A percentile compares a stretch with the other conserved stretches of the same genome.
phyloP scores from a whole-genome alignment of 495 filamentous ascomycete genomes.

The Bathelium albidoporum region DNA sequence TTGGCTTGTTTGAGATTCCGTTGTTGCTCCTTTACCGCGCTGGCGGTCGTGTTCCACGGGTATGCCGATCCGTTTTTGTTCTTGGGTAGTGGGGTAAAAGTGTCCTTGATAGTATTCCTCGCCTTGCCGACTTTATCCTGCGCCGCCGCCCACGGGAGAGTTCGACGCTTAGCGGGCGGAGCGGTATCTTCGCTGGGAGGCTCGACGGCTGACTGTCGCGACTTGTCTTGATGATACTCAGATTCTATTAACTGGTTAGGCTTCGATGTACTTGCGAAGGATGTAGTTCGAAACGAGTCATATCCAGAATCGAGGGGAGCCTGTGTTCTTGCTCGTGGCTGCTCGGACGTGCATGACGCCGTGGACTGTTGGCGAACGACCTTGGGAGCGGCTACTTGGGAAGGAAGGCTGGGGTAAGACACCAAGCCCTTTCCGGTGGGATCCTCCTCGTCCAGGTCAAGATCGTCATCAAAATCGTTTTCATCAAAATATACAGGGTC shows the following conservation, averaged over 20 bases:
- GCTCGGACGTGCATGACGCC: not conserved
- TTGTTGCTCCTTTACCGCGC: constrained; percentile 71
- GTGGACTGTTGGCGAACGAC: not conserved
- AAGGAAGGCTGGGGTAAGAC: constrained; percentile 37
- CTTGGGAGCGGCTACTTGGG: constrained; percentile 17
- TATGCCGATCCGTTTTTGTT: constrained; percentile 26
- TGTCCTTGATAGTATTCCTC: constrained; percentile 12
- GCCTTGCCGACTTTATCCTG: constrained; percentile 8
- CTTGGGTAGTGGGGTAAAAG: constrained; percentile 31
- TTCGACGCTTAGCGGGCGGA: constrained; percentile 40
- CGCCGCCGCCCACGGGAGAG: constrained; percentile 43
- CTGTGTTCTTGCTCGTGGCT: not conserved
- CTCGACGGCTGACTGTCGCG: not conserved
- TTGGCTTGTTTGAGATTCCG: constrained; percentile 57
- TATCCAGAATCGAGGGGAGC: not conserved
- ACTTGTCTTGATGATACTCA: not conserved
- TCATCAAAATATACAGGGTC: constrained; percentile 42
- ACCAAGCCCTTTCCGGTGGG: constrained; percentile 30
- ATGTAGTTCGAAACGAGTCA: not conserved
- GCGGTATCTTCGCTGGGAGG: constrained; percentile 4
- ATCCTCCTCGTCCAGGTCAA: constrained; percentile 51
- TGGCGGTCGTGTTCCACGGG: constrained; percentile 74
- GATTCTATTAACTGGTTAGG: not conserved
- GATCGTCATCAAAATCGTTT: constrained; percentile 61
- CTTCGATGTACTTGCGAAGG: constrained; percentile 18